phyloP scores from a whole-genome alignment of 106 monocot genomes.

The Dendrobium officinale region DNA sequence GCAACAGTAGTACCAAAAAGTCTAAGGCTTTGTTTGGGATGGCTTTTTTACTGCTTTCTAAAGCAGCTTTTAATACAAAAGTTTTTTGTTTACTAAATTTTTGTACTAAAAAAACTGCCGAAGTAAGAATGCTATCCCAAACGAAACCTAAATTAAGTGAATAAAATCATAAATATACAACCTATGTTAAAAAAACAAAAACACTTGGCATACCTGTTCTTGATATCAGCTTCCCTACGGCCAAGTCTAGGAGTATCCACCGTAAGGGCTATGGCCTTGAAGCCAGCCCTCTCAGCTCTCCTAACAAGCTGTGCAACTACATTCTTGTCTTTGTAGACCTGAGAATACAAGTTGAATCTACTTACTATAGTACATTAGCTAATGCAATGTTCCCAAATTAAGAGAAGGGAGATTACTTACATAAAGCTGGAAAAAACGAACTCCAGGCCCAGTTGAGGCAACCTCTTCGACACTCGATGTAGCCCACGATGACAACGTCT shows the following conservation, averaged over 20 bases:
- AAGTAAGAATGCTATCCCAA: too few relatives aligned
- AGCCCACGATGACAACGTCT: constrained; percentile 70
- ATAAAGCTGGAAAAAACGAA: constrained; percentile 90
- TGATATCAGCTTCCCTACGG: constrained; percentile 57
- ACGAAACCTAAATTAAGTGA: background rate
- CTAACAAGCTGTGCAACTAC: constrained; percentile 50
- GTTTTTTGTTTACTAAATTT: too few relatives aligned
- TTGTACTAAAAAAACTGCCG: too few relatives aligned
- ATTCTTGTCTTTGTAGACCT: constrained; percentile 60
- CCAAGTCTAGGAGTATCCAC: constrained; percentile 60
- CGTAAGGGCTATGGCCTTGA: constrained; percentile 49
- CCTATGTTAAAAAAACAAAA: background rate
- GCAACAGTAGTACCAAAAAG: background rate
- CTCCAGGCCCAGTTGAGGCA: constrained; percentile 63
- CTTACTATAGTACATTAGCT: background rate
- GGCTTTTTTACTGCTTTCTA: too few relatives aligned
- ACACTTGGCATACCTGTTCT: constrained; percentile 26
- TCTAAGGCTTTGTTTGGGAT: too few relatives aligned
- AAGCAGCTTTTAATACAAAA: too few relatives aligned
- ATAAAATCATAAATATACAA: background rate
- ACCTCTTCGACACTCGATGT: constrained; percentile 81
- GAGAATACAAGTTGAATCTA: background rate
- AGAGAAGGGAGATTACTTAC: constrained; percentile 25
- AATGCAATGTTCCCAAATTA: background rate
- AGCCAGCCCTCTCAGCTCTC: constrained; percentile 61